Evolutionary conservation across 2,329 filamentous ascomycete genomes (phyloP).

Genomic region (Emericellopsis cladophorae): DNA sequence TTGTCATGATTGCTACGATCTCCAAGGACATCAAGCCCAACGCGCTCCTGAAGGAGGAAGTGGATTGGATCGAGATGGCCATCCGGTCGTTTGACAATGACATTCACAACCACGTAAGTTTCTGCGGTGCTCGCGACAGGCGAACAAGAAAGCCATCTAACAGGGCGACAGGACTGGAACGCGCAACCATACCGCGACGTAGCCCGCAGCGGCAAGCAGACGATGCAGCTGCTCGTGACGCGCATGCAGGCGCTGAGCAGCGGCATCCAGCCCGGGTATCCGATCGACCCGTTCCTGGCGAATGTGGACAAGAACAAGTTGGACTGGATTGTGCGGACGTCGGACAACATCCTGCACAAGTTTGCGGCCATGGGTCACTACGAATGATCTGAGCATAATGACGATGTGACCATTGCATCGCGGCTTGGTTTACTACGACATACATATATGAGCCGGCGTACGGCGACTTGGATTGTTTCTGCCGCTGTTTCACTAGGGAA

Average conservation of each 20-base stretch:
- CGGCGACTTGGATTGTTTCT: too few relatives aligned
- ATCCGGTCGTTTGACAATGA: slow-evolving; percentile 38
- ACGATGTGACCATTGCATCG: background rate
- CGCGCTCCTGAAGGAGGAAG: slow-evolving; percentile 38
- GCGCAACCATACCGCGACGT: slow-evolving; percentile 21
- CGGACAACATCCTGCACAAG: slow-evolving; percentile 19
- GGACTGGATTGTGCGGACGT: slow-evolving; percentile 23
- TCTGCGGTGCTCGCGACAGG: background rate
- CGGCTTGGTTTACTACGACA: background rate
- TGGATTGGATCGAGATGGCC: slow-evolving; percentile 48
- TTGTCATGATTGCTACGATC: slow-evolving; percentile 53
- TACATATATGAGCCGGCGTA: too few relatives aligned
- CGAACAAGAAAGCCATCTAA: background rate
- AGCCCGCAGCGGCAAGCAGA: slow-evolving; percentile 23
- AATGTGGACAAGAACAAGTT: slow-evolving; percentile 23
- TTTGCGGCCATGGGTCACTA: slow-evolving; percentile 7
- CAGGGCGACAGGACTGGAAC: slow-evolving; percentile 20
- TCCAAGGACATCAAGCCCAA: slow-evolving; percentile 43
- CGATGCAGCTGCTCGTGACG: slow-evolving; percentile 22
- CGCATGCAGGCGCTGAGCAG: slow-evolving; percentile 20
- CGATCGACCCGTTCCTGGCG: slow-evolving; percentile 20
- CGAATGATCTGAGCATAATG: slow-evolving; percentile 1
- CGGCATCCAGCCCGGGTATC: slow-evolving; percentile 14
- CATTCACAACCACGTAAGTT: slow-evolving; percentile 37
- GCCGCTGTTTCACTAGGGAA: too few relatives aligned